Base-by-base conservation (phyloP, 2,329 filamentous ascomycete species). In the Diaporthe ilicicola region DNA sequence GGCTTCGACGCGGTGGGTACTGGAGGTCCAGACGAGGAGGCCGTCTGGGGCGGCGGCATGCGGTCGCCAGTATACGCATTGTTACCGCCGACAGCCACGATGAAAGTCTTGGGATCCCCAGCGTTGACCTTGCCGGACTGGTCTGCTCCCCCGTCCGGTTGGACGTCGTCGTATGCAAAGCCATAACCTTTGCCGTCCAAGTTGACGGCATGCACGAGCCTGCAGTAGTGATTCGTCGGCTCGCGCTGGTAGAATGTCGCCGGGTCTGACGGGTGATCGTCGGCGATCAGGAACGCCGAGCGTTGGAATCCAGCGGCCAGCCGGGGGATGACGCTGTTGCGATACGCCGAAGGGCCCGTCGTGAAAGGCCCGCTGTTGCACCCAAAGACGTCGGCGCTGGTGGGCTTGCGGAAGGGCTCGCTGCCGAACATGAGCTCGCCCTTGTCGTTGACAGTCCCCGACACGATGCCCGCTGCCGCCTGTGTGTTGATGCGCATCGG, bases 321-420 rank as follows among this genome's bases (percentile, higher is more conserved):
- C 75, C 74, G 81, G 39, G 81, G 91, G 86, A 75, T 84, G 66
- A 84, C 81, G 24, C 81, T 81, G 80, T 76, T 84, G 61, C 77
- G 84, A 76, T 70, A 77, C 27, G 77, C 72, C 66, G 72, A 86
- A 76, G 55, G 82, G 76, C 74, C 81, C 9, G 79, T 83, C 9
- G 83, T 82, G 74, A 92, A 92, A 0, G 90, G 89, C 0, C 90
- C 90, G 2, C 86, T 89, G 74, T 87, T 90, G 81, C 90, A 92
- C 44, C 86, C 87, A 76, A 93, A 89, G 73, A 94, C 91, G 78
- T 93, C 91, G 15, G 81, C 81, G 1, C 88, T 88, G 1, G 81
- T 85, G 0, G 91, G 91, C 70, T 86, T 84, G 1, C 77, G 71
- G 77, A 93, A 93, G 1, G 51, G 42, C 74, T 84, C 82, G 12